A percentile compares a stretch with the other conserved stretches of the same genome.
These are phyloP conservation scores for Polytrichum formosum DNA, from an alignment of 225 moss, liverwort and hornwort species.

Conservation along the genomic window DNA sequence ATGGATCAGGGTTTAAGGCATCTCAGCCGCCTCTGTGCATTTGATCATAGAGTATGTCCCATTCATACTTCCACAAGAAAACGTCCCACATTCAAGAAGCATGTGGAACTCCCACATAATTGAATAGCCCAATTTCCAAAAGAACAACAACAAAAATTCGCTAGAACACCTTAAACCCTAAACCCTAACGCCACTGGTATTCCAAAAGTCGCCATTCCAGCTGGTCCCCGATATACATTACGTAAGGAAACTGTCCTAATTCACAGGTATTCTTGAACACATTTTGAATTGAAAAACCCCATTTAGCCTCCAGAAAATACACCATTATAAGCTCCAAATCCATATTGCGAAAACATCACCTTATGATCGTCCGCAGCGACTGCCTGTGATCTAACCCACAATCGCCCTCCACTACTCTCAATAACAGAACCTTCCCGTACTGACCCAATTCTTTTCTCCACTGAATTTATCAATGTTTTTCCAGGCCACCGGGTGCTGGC, in stretches of 20 bases:
- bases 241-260: constrained; percentile 1
- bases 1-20: no score
- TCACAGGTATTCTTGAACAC: not conserved
- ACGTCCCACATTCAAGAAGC: not conserved
- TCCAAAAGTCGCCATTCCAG: not conserved
- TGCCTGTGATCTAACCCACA: constrained; percentile 37
- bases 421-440: constrained; percentile 4
- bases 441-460: constrained; percentile 14
- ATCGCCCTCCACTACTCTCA: constrained; percentile 16
- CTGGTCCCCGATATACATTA: no score
- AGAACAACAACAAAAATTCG: not conserved
- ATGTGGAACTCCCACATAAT: not conserved
- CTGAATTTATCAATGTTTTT: constrained; percentile 21
- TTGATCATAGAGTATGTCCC: no score
- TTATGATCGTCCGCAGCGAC: constrained; percentile 45
- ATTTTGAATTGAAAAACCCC: not conserved
- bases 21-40: no score
- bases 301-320: not conserved
- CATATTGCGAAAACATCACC: constrained; percentile 22
- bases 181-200: constrained; percentile 15
- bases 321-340: not conserved
- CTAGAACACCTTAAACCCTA: constrained; percentile 33
- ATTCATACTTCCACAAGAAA: not conserved
- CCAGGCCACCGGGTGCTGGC: constrained; percentile 11
- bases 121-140: not conserved